A percentile compares a stretch with the other conserved stretches of the same genome.
Conservation (phyloP, 2,329 filamentous ascomycete genomes). For the Coniochaeta prunicola region DNA sequence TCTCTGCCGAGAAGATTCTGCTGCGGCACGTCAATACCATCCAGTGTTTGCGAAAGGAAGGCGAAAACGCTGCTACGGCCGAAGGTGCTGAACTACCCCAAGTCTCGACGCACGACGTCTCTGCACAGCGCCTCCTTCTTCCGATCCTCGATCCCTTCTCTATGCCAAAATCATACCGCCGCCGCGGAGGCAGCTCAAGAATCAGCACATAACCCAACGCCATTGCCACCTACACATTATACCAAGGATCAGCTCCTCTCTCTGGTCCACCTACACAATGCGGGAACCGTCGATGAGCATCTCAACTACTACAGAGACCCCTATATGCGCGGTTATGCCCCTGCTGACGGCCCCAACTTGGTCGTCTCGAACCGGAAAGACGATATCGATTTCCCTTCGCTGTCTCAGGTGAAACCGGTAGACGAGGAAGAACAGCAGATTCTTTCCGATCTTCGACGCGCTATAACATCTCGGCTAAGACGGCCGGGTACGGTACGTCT, state of each 20-base stretch:
- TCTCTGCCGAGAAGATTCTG: neutral
- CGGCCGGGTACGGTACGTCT: slow-evolving; percentile 32
- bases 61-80: slow-evolving; percentile 1
- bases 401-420: slow-evolving; percentile 28
- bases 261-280: slow-evolving; percentile 43
- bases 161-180: slow-evolving; percentile 10
- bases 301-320: slow-evolving; percentile 45
- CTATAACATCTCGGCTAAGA: slow-evolving; percentile 32
- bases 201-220: slow-evolving; percentile 1
- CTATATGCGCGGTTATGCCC: slow-evolving; percentile 46
- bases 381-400: slow-evolving; percentile 39
- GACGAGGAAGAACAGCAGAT: slow-evolving; percentile 25
- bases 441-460: slow-evolving; percentile 31
- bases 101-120: slow-evolving; percentile 5
- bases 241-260: slow-evolving; percentile 40
- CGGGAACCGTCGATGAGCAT: slow-evolving; percentile 42
- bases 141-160: slow-evolving; percentile 8
- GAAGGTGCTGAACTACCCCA: slow-evolving; percentile 4
- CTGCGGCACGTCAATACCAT: neutral
- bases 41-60: slow-evolving; percentile 2
- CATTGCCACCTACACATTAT: neutral
- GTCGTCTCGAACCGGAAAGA: slow-evolving; percentile 41
- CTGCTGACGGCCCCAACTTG: slow-evolving; percentile 38
- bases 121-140: slow-evolving; percentile 9
- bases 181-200: slow-evolving; percentile 5